Evolutionary conservation across 2,329 filamentous ascomycete species (phyloP), one percentile per base, ranked within the genome.

Genomic region (Microsporum canis): DNA sequence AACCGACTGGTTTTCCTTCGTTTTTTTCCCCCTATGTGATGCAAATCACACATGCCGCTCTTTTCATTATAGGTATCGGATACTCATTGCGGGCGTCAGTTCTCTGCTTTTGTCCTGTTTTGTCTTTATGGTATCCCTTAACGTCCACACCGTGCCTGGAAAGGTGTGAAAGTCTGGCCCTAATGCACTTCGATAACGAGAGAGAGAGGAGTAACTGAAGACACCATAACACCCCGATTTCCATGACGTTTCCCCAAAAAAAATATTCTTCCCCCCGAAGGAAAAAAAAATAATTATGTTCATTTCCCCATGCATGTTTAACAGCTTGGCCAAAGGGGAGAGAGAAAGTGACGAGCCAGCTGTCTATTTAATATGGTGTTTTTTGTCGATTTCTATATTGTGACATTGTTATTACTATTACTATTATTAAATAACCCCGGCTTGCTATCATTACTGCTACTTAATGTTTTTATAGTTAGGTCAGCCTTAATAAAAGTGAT

Each of bases 401-500:
- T 47, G 43, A 27, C 43, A 29, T 34, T 53, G 27, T 33, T 53
- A n/a, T 51, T 51, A 33, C 23, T 31, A 51, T 29, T 51, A 51
- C 17, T 53, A 53, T 53, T n/a, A 12, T 53, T 53, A 53, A 43
- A 43, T 23, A 23, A 14, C 39, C 38, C 39, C n/a, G 39, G 39
- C 39, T 53, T 53, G 17, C 14, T 34, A 53, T 33, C 49, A 33
- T 33, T 53, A n/a, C 27, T 53, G 49, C 27, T 31, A 14, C 31
- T 53, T 53, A 53, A 53, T 53, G 49, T 53, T 53, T 53, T 14
- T 10, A 33, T 53, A 53, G 49, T 53, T 31, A 53, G 17, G 49
- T 33, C 31, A 33, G 27, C 17, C 27, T 27, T 34, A 53, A 53
- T 53, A 53, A 53, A 53, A 53, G 29, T 33, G 4, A 33, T 10